Base-by-base conservation (phyloP, 2,329 filamentous ascomycete genomes). In the Mycocentrospora acerina region DNA sequence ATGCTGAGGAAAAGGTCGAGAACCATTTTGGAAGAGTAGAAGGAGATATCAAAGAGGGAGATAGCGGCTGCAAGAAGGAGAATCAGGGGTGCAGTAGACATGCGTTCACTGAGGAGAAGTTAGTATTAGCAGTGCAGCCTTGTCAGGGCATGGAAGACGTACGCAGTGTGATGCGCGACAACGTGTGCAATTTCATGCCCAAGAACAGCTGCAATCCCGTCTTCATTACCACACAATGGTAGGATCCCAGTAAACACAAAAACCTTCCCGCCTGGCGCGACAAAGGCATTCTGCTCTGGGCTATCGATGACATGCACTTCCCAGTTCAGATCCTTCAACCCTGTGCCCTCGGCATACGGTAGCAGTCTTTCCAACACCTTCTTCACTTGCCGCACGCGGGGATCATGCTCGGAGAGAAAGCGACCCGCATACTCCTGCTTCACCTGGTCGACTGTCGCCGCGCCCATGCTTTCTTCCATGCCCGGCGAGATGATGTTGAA, bases 101-200 rank as follows among this genome's bases (percentile, higher is more conserved):
- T 70, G 7, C 79, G 75, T 72, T 91, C 87, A 13, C 62, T 66
- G 22, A 17, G 22, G 9, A 43, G 31, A 24, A 1, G 35, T 48
- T n/a, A 35, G 32, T 29, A 16, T 9, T n/a, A 11, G 14, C n/a
- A 25, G 13, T 24, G 9, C 14, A n/a, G 22, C 8, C n/a, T 11
- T 8, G 7, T 11, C 12, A n/a, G 4, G 26, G 15, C 15, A 17
- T 10, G 17, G 9, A n/a, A 4, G 3, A 53, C 60, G 17, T 29
- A 64, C 56, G 63, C 62, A 12, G 61, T 56, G 37, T 67, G 62
- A 44, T 60, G 59, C 5, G 62, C 64, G 17, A 67, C 75, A 46
- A 84, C 86, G 60, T 91, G 87, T 13, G 86, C 85, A 44, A 90
- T 87, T 70, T 90, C 87, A 66, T 90, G 87, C 11, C 85, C 85